A percentile compares a stretch with the other conserved stretches of the same genome.
These are phyloP conservation scores for Trifolium pratense DNA, from an alignment of 306 rosid species.

Conservation along the genomic window DNA sequence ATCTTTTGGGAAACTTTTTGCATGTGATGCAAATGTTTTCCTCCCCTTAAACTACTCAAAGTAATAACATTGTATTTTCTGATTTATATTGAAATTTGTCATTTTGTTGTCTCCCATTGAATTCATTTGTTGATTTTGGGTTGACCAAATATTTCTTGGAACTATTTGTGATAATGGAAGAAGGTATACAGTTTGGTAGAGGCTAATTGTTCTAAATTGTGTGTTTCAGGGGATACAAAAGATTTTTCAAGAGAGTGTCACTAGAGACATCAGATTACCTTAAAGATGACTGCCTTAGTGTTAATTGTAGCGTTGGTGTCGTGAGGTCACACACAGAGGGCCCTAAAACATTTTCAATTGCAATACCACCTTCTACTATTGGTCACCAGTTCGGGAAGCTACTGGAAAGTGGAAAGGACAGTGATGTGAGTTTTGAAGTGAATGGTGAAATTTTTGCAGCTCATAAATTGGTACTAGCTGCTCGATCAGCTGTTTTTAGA, in stretches of 20 bases:
- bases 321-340: conserved; percentile 76
- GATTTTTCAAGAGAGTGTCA: conserved; percentile 72
- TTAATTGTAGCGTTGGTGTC: conserved; percentile 79
- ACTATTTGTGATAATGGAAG: conserved; percentile 34
- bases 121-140: too few species aligned
- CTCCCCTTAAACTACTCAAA: not conserved
- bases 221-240: conserved; percentile 82
- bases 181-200: not conserved
- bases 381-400: conserved; percentile 72
- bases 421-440: conserved; percentile 76
- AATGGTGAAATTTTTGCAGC: conserved; percentile 66
- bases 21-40: not conserved
- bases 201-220: conserved; percentile 37
- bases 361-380: conserved; percentile 60
- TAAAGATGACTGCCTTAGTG: conserved; percentile 76
- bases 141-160: conserved; percentile 12
- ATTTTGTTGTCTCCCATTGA: too few species aligned
- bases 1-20: not conserved
- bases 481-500: conserved; percentile 83
- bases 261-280: conserved; percentile 81
- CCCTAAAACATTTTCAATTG: conserved; percentile 68
- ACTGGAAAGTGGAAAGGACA: conserved; percentile 69
- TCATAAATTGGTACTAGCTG: conserved; percentile 78
- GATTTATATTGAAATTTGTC: not conserved
- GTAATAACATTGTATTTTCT: not conserved